phyloP scores from a whole-genome alignment of 176 grass and related monocot genomes.

The Aegilops bicornis region DNA sequence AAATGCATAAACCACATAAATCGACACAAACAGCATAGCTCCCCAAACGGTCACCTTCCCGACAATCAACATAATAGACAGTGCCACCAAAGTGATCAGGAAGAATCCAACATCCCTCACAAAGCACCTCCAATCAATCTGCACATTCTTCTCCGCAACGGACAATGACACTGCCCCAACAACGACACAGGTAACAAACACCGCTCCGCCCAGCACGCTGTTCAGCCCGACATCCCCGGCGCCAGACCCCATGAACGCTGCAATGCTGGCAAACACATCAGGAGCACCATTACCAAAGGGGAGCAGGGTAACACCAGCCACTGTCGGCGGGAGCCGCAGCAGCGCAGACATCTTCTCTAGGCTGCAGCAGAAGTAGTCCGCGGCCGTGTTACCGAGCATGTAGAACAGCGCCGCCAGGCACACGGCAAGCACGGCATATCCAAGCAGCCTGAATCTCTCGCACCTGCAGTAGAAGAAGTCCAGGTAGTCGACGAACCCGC shows the following conservation, averaged over 20 bases:
- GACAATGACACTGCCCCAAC: constrained; percentile 75
- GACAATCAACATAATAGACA: constrained; percentile 68
- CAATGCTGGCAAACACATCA: constrained; percentile 96
- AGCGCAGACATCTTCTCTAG: constrained; percentile 89
- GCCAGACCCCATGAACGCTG: constrained; percentile 70
- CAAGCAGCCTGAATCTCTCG: constrained; percentile 59
- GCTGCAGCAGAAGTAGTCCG: constrained; percentile 98
- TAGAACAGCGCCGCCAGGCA: constrained; percentile 88
- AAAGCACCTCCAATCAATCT: constrained; percentile 89
- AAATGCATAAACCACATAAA: constrained; percentile 88
- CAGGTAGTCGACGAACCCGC: constrained; percentile 80
- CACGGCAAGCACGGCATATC: constrained; percentile 61
- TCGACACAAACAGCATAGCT: constrained; percentile 74
- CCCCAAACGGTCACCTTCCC: constrained; percentile 93
- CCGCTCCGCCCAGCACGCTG: constrained; percentile 88
- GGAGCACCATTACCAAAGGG: constrained; percentile 96
- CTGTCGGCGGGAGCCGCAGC: constrained; percentile 72
- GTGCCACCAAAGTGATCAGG: constrained; percentile 53
- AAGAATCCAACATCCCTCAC: constrained; percentile 92
- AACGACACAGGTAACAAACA: constrained; percentile 95
- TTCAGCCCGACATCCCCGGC: constrained; percentile 92
- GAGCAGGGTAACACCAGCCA: constrained; percentile 86
- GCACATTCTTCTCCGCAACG: constrained; percentile 87
- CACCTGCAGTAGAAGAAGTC: constrained; percentile 82
- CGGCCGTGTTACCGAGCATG: constrained; percentile 89